Evolutionary conservation across 441 rosid genomes (phyloP), one percentile per base, ranked within the genome.

Genomic region (Gossypium trilobum): DNA sequence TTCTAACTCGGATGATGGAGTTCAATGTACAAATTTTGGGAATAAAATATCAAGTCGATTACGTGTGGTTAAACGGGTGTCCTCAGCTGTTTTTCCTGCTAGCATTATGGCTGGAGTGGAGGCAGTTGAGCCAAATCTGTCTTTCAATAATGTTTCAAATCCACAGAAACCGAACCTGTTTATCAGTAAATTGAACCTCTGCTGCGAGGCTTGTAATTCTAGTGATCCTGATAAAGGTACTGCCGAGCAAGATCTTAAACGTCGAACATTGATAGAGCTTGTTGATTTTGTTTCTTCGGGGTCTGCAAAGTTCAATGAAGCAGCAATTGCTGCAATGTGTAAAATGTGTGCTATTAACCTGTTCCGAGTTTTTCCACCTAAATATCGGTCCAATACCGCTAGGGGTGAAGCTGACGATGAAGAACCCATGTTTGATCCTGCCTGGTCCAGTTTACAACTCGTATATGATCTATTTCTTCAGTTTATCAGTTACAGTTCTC

Each of bases 11-110:
- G 70, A 79, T 16, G 79, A 75, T 68, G 88, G 80, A 33, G 76
- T 74, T 77, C 89, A 86, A 23, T 84, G 86, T 74, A 83, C 88
- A 57, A 85, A 82, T 69, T 81, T 83, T 36, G 89, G 91, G 68
- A 82, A 68, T 67, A 79, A 86, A 16, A 82, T 87, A 69, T 80
- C 95, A 0, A 89, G 87, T 77, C 78, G 86, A 71, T 78, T 89
- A 63, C 87, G 87, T 81, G 91, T 89, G 54, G 92, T 89, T 65
- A 89, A 89, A 80, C 72, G 91, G 72, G 95, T 89, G 2, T 89
- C 95, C 22, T 86, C 95, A 51, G 91, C 87, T 52, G 95, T 89
- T 72, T 89, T 89, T 78, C 95, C 92, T 4, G 63, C 90, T 48
- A 87, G 90, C 83, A 81, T 86, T 31, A 85, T 84, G 83, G 83